These are phyloP conservation scores for Mitosporidium daphniae DNA, from an alignment of 371 early-diverging fungal genomes.

Conservation along the genomic window DNA sequence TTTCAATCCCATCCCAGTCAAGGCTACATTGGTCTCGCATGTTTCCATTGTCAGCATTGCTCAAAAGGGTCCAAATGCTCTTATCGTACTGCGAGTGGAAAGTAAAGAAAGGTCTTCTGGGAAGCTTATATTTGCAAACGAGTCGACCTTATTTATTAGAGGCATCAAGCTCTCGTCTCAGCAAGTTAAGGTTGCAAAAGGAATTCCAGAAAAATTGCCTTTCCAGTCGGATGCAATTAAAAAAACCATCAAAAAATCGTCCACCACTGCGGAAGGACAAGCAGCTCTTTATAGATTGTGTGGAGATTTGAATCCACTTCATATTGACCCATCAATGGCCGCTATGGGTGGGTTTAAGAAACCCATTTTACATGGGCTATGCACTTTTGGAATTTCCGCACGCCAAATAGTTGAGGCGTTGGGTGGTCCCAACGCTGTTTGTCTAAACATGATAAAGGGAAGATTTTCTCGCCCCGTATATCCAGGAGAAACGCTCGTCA, in stretches of 20 bases:
- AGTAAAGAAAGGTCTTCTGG: constrained; percentile 24
- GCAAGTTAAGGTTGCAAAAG: constrained; percentile 1
- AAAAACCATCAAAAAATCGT: too few species aligned
- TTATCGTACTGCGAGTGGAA: constrained; percentile 33
- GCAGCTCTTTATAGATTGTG: constrained; percentile 70
- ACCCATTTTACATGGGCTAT: constrained; percentile 76
- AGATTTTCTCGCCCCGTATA: constrained; percentile 56
- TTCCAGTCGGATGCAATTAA: constrained; percentile 38
- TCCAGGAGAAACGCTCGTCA: constrained; percentile 86
- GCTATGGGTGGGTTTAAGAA: constrained; percentile 60
- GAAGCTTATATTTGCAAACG: constrained; percentile 33
- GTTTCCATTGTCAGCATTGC: constrained; percentile 46
- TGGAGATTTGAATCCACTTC: constrained; percentile 50
- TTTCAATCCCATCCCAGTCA: constrained; percentile 34
- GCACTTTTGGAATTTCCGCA: constrained; percentile 49
- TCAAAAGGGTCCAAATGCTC: constrained; percentile 73
- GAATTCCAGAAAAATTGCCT: constrained; percentile 31
- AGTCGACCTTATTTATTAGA: constrained; percentile 32
- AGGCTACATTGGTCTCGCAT: constrained; percentile 27
- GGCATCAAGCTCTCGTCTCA: not conserved
- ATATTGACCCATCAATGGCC: constrained; percentile 74
- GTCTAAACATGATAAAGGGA: constrained; percentile 17
- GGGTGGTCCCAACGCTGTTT: constrained; percentile 19
- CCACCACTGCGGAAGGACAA: constrained; percentile 48
- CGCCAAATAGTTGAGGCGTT: constrained; percentile 39